phyloP scores from a whole-genome alignment of 75 land plant genomes.

The Cupressus sempervirens region DNA sequence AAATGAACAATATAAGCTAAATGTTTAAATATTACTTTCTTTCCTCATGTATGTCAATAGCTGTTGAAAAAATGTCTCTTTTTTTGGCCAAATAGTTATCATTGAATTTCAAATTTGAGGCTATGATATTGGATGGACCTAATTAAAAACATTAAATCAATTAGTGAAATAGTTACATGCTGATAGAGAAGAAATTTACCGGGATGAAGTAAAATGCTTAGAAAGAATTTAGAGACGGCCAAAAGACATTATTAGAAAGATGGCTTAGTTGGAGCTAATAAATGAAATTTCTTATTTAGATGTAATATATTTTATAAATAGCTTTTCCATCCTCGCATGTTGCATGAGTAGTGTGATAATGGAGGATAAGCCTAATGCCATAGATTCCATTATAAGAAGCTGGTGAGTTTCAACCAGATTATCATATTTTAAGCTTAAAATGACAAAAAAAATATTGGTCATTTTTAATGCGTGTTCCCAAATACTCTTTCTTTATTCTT shows the following conservation, averaged over 20 bases:
- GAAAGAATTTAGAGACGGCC: not conserved
- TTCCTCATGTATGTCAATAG: no score
- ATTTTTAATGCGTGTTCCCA: not conserved
- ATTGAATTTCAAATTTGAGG: not conserved
- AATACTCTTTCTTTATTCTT: no score
- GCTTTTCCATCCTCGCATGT: no score
- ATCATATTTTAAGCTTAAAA: no score
- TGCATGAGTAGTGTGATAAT: not conserved
- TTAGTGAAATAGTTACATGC: not conserved
- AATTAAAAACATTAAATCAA: no score
- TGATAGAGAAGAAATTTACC: not conserved
- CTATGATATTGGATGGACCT: not conserved
- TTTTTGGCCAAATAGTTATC: no score
- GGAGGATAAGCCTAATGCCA: not conserved
- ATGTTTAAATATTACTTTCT: no score
- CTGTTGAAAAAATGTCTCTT: no score
- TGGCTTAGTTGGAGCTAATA: not conserved
- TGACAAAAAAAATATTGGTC: not conserved
- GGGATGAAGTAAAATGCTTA: not conserved
- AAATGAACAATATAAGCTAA: no score
- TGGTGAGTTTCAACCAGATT: not conserved
- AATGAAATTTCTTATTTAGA: not conserved
- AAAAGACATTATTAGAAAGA: no score
- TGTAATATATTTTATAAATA: not conserved
- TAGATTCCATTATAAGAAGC: not conserved